Percentiles rank a stretch among this genome's conserved stretches.
These are phyloP conservation scores for Mycosphaerella arachidis DNA, from an alignment of 2,329 filamentous ascomycete species.

Conservation along the genomic window DNA sequence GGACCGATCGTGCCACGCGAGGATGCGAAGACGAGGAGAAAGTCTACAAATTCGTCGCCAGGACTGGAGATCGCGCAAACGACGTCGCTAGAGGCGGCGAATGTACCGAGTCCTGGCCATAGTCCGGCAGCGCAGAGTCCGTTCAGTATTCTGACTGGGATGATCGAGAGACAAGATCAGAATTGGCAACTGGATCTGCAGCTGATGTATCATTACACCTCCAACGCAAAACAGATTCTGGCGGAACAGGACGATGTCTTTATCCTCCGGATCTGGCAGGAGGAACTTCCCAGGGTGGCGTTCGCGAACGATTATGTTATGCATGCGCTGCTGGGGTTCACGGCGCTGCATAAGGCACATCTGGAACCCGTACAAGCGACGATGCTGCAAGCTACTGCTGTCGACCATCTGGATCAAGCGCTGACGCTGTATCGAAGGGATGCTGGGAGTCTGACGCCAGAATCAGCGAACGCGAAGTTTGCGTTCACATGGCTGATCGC, in stretches of 20 bases:
- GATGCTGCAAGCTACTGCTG: conserved; percentile 25
- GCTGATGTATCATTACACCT: conserved; percentile 31
- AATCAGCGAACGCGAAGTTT: conserved; percentile 29
- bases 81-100: conserved; percentile 16
- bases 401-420: conserved; percentile 31
- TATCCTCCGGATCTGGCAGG: conserved; percentile 26
- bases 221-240: conserved; percentile 22
- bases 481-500: conserved; percentile 27
- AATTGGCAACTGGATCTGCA: conserved; percentile 29
- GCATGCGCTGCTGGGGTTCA: conserved; percentile 29
- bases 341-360: conserved; percentile 28
- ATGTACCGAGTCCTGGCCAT: not conserved
- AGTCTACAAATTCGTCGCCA: conserved; percentile 21
- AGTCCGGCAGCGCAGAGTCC: conserved; percentile 14
- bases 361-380: conserved; percentile 20
- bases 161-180: conserved; percentile 24
- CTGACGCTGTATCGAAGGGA: conserved; percentile 25
- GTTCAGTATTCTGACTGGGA: conserved; percentile 24
- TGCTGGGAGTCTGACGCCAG: conserved; percentile 15
- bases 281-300: conserved; percentile 26
- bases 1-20: conserved; percentile 29
- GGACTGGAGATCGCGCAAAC: conserved; percentile 8
- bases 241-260: conserved; percentile 21
- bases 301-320: conserved; percentile 28
- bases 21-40: conserved; percentile 23